phyloP scores from a whole-genome alignment of 495 filamentous ascomycete genomes.

The Paragyromitra xinjiangensis region DNA sequence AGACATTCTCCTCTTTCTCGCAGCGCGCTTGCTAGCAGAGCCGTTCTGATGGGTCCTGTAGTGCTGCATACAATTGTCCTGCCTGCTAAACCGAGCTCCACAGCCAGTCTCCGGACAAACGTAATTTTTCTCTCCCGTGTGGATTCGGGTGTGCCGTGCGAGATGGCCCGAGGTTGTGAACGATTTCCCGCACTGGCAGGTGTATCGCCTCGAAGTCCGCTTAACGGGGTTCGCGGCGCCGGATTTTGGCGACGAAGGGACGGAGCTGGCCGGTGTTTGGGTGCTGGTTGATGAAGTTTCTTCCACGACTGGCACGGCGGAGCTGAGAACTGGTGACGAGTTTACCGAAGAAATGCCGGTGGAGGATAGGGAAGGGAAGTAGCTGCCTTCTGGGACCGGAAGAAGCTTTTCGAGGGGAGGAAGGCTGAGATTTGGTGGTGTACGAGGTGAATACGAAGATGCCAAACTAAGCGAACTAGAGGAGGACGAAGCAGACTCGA shows the following conservation, averaged over 20 bases:
- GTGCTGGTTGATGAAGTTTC: conserved; percentile 42
- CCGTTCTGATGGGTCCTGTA: conserved; percentile 79
- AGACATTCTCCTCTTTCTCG: conserved; percentile 57
- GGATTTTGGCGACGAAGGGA: conserved; percentile 56
- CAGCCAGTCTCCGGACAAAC: conserved; percentile 79
- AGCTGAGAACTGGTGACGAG: conserved; percentile 45
- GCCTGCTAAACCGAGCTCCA: conserved; percentile 91
- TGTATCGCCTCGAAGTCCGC: conserved; percentile 73
- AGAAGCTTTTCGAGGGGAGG: conserved; percentile 55
- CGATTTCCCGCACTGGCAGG: conserved; percentile 76
- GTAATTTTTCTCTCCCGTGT: conserved; percentile 94
- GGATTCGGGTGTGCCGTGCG: conserved; percentile 95
- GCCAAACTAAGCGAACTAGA: conserved; percentile 55
- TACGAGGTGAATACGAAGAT: conserved; percentile 53
- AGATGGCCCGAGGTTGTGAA: conserved; percentile 97
- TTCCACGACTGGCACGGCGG: conserved; percentile 17
- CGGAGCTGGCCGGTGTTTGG: conserved; percentile 47
- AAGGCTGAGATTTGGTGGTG: conserved; percentile 54
- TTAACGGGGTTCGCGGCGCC: conserved; percentile 60
- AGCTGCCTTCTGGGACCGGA: conserved; percentile 42
- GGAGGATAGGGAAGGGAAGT: conserved; percentile 39
- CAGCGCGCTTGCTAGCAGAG: conserved; percentile 54
- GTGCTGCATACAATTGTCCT: conserved; percentile 99
- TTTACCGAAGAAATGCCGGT: conserved; percentile 27
- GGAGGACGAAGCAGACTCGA: conserved; percentile 52